Conservation (phyloP, 2,329 filamentous ascomycete species). For the Magnaporthiopsis poae region DNA sequence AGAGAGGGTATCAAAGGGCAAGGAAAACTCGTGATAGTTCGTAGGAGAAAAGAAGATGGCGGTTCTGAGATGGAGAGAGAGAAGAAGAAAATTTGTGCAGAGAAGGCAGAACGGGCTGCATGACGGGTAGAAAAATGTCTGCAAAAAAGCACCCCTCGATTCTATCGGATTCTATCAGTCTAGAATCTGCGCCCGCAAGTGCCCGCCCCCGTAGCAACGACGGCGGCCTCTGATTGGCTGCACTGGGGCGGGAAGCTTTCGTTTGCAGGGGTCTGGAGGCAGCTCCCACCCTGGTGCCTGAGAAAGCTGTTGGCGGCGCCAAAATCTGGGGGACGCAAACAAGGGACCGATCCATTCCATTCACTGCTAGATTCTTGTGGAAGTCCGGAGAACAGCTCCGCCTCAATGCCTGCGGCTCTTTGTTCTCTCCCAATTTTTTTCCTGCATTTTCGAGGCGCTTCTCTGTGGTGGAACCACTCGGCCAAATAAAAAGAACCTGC, state of each 20-base stretch:
- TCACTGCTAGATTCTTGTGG: background rate
- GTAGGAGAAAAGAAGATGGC: conserved; percentile 2
- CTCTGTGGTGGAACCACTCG: background rate
- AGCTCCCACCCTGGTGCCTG: conserved; percentile 7
- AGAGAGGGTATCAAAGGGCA: conserved; percentile 1
- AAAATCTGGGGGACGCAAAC: background rate
- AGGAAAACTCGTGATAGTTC: conserved; percentile 1
- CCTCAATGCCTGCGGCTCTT: no score
- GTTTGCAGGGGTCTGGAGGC: conserved; percentile 11
- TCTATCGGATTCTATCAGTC: conserved; percentile 26
- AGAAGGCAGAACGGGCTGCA: background rate
- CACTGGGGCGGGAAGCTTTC: background rate
- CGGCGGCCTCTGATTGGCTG: conserved; percentile 14
- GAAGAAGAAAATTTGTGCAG: background rate
- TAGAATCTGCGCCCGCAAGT: conserved; percentile 13
- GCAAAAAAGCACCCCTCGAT: conserved; percentile 17
- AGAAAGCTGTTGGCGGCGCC: background rate
- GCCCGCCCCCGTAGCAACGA: background rate
- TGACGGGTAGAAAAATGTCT: conserved; percentile 21
- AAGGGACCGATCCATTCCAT: background rate
- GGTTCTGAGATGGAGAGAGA: conserved; percentile 4
- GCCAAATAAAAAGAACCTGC: background rate
- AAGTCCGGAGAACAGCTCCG: background rate
- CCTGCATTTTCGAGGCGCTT: background rate
- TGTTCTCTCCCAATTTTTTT: background rate